phyloP scores from a whole-genome alignment of 1,284 basidiomycete genomes.

The Heterobasidion irregulare region DNA sequence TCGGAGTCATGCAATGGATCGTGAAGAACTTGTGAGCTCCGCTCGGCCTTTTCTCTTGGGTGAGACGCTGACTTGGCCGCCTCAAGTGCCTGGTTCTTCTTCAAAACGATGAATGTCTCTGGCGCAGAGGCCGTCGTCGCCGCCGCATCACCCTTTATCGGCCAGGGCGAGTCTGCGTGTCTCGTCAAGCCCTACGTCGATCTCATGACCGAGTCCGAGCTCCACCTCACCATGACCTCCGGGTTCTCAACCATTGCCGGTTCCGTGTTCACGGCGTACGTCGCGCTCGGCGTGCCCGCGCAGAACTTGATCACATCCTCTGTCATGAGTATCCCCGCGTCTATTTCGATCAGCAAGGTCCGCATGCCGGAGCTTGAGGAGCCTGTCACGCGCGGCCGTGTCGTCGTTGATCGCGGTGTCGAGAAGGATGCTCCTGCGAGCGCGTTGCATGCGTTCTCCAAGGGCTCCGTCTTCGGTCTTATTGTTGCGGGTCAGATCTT shows the following conservation, averaged over 20 bases:
- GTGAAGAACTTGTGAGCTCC: conserved; percentile 64
- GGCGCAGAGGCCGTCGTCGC: conserved; percentile 92
- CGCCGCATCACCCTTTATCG: conserved; percentile 86
- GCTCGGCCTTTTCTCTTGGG: neutral
- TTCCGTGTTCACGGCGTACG: conserved; percentile 81
- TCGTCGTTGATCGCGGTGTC: conserved; percentile 74
- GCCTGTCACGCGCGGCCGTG: conserved; percentile 76
- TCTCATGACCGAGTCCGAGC: conserved; percentile 82
- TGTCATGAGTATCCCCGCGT: conserved; percentile 92
- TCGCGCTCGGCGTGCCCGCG: conserved; percentile 74
- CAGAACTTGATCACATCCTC: conserved; percentile 84
- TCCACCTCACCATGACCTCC: conserved; percentile 86
- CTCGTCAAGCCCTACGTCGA: conserved; percentile 83
- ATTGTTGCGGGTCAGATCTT: conserved; percentile 81
- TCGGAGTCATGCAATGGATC: conserved; percentile 87
- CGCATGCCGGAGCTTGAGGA: conserved; percentile 79
- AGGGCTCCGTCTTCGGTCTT: conserved; percentile 82
- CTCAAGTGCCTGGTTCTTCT: conserved; percentile 83
- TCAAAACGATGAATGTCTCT: conserved; percentile 79
- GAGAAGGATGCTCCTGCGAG: conserved; percentile 54
- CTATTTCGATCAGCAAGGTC: conserved; percentile 86
- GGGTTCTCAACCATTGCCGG: conserved; percentile 89
- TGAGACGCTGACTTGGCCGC: neutral
- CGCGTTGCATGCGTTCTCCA: conserved; percentile 81
- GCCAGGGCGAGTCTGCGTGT: conserved; percentile 83